These are phyloP conservation scores for Euphorbia schlechtendalii DNA, from an alignment of 441 rosid genomes.

Conservation along the genomic window DNA sequence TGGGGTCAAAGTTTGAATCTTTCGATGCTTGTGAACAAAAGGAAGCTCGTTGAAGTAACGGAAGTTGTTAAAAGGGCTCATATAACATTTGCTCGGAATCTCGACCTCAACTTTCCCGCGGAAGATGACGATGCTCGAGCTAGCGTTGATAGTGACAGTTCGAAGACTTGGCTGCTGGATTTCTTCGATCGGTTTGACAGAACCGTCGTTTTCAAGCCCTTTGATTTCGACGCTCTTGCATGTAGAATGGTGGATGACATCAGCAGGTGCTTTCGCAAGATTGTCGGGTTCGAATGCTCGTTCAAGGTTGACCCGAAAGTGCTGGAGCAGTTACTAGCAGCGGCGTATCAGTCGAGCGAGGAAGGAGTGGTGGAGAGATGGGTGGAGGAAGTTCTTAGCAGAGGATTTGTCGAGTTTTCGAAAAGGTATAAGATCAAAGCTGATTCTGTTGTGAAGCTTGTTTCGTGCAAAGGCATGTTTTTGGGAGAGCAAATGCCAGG, in stretches of 20 bases:
- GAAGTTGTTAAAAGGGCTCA: slow-evolving; percentile 43
- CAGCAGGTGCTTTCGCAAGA: slow-evolving; percentile 31
- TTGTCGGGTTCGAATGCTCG: slow-evolving; percentile 31
- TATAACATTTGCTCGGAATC: slow-evolving; percentile 32
- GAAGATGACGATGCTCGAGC: slow-evolving; percentile 35
- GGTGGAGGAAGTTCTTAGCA: slow-evolving; percentile 46
- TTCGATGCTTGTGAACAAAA: slow-evolving; percentile 33
- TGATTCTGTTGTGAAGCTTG: slow-evolving; percentile 41
- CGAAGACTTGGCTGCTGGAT: slow-evolving; percentile 50
- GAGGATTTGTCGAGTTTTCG: slow-evolving; percentile 35
- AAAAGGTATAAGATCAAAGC: slow-evolving; percentile 37
- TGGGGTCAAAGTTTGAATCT: slow-evolving; percentile 11
- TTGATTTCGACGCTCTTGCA: slow-evolving; percentile 57
- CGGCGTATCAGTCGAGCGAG: slow-evolving; percentile 37
- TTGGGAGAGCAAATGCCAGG: slow-evolving; percentile 18
- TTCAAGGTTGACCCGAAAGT: slow-evolving; percentile 51
- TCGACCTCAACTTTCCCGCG: slow-evolving; percentile 73
- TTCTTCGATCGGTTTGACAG: slow-evolving; percentile 33
- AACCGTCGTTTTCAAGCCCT: slow-evolving; percentile 55
- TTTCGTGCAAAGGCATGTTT: slow-evolving; percentile 23
- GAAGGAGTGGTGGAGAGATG: slow-evolving; percentile 36
- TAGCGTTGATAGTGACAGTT: slow-evolving; percentile 29
- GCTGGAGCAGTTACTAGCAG: slow-evolving; percentile 55
- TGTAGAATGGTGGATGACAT: slow-evolving; percentile 30
- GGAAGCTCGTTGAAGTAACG: slow-evolving; percentile 39